A percentile compares a stretch with the other conserved stretches of the same genome.
Conservation (phyloP, 768 basidiomycete species). For the Rhodosporidiobolus odoratus region DNA sequence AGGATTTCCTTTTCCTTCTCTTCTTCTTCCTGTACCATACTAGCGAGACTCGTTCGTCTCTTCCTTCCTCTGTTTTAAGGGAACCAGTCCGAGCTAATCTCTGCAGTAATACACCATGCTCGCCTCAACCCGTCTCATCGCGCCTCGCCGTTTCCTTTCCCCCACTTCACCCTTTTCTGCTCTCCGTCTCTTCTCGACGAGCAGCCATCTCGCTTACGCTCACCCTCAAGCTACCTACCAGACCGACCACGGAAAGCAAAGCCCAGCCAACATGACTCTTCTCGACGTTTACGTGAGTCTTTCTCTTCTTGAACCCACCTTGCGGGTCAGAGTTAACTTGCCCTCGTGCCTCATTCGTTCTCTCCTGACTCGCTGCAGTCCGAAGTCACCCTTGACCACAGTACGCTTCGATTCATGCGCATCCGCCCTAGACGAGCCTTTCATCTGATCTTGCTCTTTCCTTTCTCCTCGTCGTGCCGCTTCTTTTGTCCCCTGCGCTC, state of each 20-base stretch:
- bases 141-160: not conserved
- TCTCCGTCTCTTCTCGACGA: not conserved
- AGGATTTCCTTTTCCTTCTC: too few relatives aligned
- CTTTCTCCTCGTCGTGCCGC: not conserved
- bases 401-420: not conserved
- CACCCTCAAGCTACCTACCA: conserved; percentile 5
- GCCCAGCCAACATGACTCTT: not conserved
- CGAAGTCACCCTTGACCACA: conserved; percentile 21
- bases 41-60: too few relatives aligned
- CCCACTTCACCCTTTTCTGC: not conserved
- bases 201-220: not conserved
- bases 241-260: not conserved
- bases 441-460: not conserved
- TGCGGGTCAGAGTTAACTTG: not conserved
- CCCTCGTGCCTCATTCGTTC: too few relatives aligned
- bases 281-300: conserved; percentile 2
- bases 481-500: too few relatives aligned
- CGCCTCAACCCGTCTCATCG: not conserved
- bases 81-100: too few relatives aligned
- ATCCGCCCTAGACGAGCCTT: not conserved
- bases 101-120: not conserved
- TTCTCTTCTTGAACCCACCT: not conserved
- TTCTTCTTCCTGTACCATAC: too few relatives aligned
- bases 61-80: not conserved
- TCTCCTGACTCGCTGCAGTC: not conserved